Base-by-base conservation (phyloP, 495 filamentous ascomycete genomes). In the Bathelium albidoporum region DNA sequence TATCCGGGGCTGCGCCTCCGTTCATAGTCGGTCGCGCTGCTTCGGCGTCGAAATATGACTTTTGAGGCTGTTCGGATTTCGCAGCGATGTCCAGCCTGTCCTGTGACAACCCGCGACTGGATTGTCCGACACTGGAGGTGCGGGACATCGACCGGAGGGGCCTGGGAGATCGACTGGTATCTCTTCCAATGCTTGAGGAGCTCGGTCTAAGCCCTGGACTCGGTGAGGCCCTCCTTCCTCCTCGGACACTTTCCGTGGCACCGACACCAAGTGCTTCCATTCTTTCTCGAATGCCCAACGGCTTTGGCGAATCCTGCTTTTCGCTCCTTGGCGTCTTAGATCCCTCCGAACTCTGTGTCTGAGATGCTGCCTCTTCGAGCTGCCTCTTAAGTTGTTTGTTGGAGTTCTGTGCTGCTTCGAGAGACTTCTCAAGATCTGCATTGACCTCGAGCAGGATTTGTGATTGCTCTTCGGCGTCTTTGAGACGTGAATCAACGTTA, bases 311-410 rank as follows among this genome's bases (percentile, higher is more conserved):
- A 9, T 55, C 49, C 24, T 55, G 49, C 16, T 24, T 55, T 24
- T 55, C 49, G 29, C 9, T 26, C 20, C 49, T 29, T 16, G 26
- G 10, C 3, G 11, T 3, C 43, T 3, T 12, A 3, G 49, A 28
- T 24, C 24, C 24, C 24, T 55, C 49, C 7, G 49, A 29, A 7
- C 49, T 29, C 29, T 55, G 22, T 16, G 16, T 9, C 20, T 29
- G 49, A 55, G 49, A 12, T 9, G 24, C 9, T 3, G 49, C 49
- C 10, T 55, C 49, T 55, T 55, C 49, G 49, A 55, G 49, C 29
- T 55, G 49, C 52, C 59, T 63, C 44, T 63, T 63, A 24, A 63
- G 58, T 44, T 41, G 62, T 52, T 63, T 63, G 39, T 63, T 58
- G 32, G 34, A 44, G 52, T 41, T 63, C 29, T 55, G 49, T 16